These are phyloP conservation scores for Carex myosuroides DNA, from an alignment of 176 grass and related monocot genomes.

Conservation along the genomic window DNA sequence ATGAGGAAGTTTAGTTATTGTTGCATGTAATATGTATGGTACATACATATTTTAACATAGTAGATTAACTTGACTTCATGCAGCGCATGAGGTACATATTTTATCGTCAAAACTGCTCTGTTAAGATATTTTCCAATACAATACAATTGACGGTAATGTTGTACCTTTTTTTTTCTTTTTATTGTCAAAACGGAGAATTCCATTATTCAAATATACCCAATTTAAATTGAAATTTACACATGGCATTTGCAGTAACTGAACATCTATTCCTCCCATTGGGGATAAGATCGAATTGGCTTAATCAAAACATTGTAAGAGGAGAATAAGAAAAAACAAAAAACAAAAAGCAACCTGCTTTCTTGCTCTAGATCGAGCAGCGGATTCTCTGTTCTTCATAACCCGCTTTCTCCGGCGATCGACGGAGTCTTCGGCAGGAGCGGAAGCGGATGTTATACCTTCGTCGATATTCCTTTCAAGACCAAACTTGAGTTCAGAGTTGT, in stretches of 20 bases:
- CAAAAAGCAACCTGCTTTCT: slow-evolving; percentile 19
- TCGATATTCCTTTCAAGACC: background rate
- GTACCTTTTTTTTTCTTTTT: background rate
- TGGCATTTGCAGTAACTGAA: background rate
- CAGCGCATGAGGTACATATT: no score
- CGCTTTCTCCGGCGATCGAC: background rate
- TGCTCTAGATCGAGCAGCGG: slow-evolving; percentile 15
- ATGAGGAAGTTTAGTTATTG: background rate
- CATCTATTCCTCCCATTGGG: no score
- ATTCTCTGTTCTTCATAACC: slow-evolving; percentile 14
- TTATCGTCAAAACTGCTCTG: no score
- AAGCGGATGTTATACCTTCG: background rate
- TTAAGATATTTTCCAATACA: no score
- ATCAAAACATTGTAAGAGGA: background rate
- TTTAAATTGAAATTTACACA: background rate
- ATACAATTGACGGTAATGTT: background rate
- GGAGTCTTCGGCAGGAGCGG: background rate
- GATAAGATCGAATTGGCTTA: background rate
- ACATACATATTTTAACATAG: no score
- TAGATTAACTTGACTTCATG: no score
- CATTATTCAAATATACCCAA: background rate
- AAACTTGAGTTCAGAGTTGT: background rate
- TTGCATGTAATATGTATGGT: background rate
- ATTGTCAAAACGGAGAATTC: background rate
- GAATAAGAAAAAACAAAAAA: background rate